Base-by-base conservation (phyloP, 2,329 filamentous ascomycete species). In the Bretziella fagacearum region DNA sequence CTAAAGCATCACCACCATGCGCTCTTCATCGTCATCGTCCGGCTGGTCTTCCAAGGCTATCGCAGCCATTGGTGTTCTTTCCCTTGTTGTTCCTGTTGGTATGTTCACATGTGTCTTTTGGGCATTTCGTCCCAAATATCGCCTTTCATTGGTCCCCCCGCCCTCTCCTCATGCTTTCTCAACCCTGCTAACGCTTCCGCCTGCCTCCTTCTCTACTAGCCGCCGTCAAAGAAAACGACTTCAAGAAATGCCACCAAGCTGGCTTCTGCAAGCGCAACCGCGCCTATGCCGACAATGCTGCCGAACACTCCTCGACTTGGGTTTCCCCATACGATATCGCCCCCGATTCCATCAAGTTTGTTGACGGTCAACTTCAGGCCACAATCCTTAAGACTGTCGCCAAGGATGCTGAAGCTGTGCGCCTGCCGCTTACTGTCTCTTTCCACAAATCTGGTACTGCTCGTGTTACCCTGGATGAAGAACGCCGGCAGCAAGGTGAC, bases 201-300 rank as follows among this genome's bases (percentile, higher is more conserved):
- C n/a, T n/a, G n/a, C n/a, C n/a, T 6, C 18, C 22, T 36, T 11
- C 11, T 32, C 11, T 26, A 50, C 51, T 55, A 93, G 86, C 74
- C 54, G 71, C 75, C 56, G 91, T 98, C 45, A 98, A 98, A 66
- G 82, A 94, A 60, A 79, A 94, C 57, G 87, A 93, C 62, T 98
- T 96, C 72, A 98, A 96, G 61, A 94, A 82, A 56, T 98, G 91
- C 67, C 68, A 82, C 55, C 89, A 98, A 61, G 91, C 89, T 3
- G 91, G 91, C 57, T 98, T 98, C 68, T 98, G 91, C 66, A 91
- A 86, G 61, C 83, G 91, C 54, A 96, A 96, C 65, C 79, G 91
- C 60, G 82, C 76, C 32, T 87, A 83, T 60, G 91, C 91, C 59
- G 87, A 96, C 63, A 68, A 74, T 53, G 85, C 79, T 52, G 64